These are phyloP conservation scores for Prunus yedoensis DNA, from an alignment of 331 rosid genomes.

Conservation along the genomic window DNA sequence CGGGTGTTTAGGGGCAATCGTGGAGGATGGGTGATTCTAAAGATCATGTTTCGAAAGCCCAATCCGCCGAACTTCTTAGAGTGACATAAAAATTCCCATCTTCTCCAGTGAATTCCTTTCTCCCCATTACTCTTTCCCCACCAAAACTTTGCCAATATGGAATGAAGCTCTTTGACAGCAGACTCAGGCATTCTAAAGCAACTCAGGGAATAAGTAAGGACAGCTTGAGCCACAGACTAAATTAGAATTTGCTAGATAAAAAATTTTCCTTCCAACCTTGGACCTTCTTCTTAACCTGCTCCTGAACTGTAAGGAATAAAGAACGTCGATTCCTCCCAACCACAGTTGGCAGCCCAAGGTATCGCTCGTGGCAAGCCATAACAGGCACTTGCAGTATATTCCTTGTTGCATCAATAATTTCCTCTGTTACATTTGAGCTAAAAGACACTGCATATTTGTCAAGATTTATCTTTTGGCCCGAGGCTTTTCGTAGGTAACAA, in stretches of 20 bases:
- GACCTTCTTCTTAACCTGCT: not conserved
- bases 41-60: not conserved
- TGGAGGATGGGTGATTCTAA: too few species aligned
- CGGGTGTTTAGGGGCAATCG: too few species aligned
- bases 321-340: not conserved
- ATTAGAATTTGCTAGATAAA: not conserved
- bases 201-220: not conserved
- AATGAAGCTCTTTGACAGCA: not conserved
- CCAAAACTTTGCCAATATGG: not conserved
- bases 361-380: too few species aligned
- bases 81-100: not conserved
- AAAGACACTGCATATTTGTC: too few species aligned
- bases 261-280: not conserved
- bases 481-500: too few species aligned
- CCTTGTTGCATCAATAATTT: too few species aligned
- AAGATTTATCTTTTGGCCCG: too few species aligned
- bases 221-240: not conserved
- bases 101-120: not conserved
- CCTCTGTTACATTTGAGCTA: too few species aligned
- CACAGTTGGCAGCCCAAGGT: not conserved
- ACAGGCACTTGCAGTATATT: too few species aligned
- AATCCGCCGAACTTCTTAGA: not conserved
- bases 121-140: not conserved
- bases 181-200: not conserved
- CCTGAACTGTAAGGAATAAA: not conserved